A percentile compares a stretch with the other conserved stretches of the same genome.
These are phyloP conservation scores for Pinus tabuliformis DNA, from an alignment of 75 land plant species.

Conservation along the genomic window DNA sequence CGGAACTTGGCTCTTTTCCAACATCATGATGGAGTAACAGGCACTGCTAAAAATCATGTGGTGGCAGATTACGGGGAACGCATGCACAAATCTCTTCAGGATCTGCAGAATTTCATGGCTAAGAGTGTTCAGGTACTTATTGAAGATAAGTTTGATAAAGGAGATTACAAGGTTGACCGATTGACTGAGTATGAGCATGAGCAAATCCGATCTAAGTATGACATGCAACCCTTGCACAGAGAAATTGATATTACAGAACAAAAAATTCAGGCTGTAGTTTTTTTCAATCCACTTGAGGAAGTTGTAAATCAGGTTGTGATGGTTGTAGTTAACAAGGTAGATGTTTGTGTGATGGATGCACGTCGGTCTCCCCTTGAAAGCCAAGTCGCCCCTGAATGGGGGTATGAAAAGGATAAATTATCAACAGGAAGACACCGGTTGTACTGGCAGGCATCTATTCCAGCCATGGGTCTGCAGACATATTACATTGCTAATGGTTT, in stretches of 20 bases:
- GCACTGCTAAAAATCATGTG: constrained; percentile 98
- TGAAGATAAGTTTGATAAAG: constrained; percentile 42
- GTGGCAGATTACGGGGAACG: constrained; percentile 86
- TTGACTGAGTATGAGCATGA: constrained; percentile 60
- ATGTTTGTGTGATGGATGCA: constrained; percentile 73
- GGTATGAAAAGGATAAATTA: constrained; percentile 24
- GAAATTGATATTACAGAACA: constrained; percentile 36
- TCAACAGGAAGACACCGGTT: constrained; percentile 76
- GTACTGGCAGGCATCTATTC: constrained; percentile 73
- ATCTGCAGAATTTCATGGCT: constrained; percentile 84
- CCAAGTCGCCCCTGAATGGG: constrained; percentile 89
- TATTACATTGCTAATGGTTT: constrained; percentile 67
- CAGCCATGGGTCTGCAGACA: constrained; percentile 88
- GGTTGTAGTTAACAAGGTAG: constrained; percentile 69
- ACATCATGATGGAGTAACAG: constrained; percentile 99
- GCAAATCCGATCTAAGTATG: constrained; percentile 60
- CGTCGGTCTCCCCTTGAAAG: constrained; percentile 70
- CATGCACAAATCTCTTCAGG: constrained; percentile 85
- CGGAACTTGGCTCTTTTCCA: constrained; percentile 96
- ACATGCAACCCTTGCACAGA: constrained; percentile 67
- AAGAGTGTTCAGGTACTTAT: constrained; percentile 73
- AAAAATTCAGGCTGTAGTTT: constrained; percentile 59
- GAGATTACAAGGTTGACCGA: constrained; percentile 29
- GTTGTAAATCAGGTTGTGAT: constrained; percentile 83
- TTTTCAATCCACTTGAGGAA: constrained; percentile 95